Conservation (phyloP, 1,284 basidiomycete species). For the Papiliotrema fonsecae region DNA sequence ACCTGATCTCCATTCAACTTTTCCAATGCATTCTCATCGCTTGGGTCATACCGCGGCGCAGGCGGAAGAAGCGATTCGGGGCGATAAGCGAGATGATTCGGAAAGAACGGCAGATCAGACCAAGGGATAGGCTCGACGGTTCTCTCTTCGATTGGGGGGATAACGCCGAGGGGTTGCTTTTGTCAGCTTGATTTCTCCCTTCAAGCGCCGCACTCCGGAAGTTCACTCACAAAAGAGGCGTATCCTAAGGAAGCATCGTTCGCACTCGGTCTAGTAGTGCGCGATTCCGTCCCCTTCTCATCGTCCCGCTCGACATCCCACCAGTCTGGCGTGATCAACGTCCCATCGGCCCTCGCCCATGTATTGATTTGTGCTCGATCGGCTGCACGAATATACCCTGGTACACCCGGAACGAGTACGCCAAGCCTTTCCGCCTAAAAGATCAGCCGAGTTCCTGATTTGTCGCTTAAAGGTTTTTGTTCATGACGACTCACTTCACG, state of each 20-base stretch:
- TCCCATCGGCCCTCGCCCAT: slow-evolving; percentile 26
- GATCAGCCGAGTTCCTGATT: neutral
- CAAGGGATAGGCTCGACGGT: slow-evolving; percentile 8
- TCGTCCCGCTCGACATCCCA: slow-evolving; percentile 32
- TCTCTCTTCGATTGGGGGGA: slow-evolving; percentile 13
- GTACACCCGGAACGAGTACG: slow-evolving; percentile 41
- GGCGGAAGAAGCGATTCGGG: slow-evolving; percentile 25
- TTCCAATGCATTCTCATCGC: slow-evolving; percentile 17
- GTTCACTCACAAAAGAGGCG: slow-evolving; percentile 7
- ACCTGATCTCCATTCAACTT: slow-evolving; percentile 26
- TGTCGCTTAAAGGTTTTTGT: neutral
- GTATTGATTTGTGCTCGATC: slow-evolving; percentile 24
- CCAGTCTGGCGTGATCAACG: slow-evolving; percentile 34
- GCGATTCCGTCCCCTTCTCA: neutral
- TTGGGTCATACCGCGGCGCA: slow-evolving; percentile 17
- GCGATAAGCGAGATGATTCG: slow-evolving; percentile 41
- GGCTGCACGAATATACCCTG: slow-evolving; percentile 40
- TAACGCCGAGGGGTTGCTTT: slow-evolving; percentile 28
- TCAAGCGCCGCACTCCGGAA: no score
- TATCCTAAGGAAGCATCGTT: neutral
- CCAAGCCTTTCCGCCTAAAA: slow-evolving; percentile 34
- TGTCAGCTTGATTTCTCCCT: neutral
- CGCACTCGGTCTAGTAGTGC: neutral
- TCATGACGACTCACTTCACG: slow-evolving; percentile 24
- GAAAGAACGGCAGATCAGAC: slow-evolving; percentile 35